Conservation (phyloP, 202 grass and related monocot genomes). For the Brachypodium distachyon region DNA sequence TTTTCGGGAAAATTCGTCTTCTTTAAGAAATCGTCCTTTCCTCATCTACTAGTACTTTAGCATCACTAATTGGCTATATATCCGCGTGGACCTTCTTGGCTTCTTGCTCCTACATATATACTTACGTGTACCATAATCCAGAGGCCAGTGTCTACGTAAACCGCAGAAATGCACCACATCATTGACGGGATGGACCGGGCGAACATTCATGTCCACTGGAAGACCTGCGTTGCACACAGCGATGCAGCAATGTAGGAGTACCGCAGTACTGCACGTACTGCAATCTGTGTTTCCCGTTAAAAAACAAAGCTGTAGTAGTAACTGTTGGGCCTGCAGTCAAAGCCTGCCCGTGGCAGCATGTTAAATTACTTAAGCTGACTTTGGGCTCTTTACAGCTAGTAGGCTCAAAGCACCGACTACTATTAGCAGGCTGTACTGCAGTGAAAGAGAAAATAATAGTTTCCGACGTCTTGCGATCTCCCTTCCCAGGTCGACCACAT, state of each 20-base stretch:
- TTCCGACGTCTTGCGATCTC: neutral
- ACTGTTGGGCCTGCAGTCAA: slow-evolving; percentile 8
- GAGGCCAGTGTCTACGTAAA: no score
- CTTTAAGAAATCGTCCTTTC: neutral
- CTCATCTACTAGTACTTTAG: neutral
- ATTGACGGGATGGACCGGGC: neutral
- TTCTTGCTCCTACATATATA: no score
- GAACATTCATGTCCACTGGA: slow-evolving; percentile 19
- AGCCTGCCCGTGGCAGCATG: slow-evolving; percentile 14
- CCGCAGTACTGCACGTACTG: neutral
- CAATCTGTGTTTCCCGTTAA: neutral
- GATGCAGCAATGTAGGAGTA: neutral
- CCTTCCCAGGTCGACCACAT: neutral
- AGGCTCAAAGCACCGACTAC: neutral
- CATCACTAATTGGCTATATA: neutral
- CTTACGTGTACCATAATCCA: no score
- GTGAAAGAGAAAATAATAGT: neutral
- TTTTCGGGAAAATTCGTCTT: neutral
- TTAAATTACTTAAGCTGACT: slow-evolving; percentile 33
- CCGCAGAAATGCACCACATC: no score
- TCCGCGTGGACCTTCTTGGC: no score
- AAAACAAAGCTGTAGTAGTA: slow-evolving; percentile 14
- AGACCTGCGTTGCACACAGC: neutral
- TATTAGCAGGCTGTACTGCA: neutral
- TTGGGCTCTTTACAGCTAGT: slow-evolving; percentile 16